Conservation (phyloP, 371 early-diverging fungal genomes). For the Mortierella sp. region DNA sequence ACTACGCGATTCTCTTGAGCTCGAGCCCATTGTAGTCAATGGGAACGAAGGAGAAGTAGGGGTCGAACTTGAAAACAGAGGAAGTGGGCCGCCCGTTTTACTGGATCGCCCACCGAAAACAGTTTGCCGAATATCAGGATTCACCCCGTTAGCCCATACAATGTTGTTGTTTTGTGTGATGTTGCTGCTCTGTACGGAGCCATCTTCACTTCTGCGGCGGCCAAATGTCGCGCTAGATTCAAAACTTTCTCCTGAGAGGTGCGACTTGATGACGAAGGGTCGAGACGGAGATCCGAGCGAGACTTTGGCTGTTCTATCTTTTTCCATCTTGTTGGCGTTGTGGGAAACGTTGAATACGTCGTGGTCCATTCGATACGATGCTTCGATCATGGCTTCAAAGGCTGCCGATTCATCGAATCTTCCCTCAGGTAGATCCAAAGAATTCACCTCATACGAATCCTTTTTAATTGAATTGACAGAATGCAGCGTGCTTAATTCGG, state of each 20-base stretch:
- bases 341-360: slow-evolving; percentile 21
- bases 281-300: slow-evolving; percentile 14
- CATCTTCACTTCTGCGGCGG: slow-evolving; percentile 33
- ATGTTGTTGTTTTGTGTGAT: too few relatives aligned
- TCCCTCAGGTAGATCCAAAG: slow-evolving; percentile 5
- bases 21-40: slow-evolving; percentile 8
- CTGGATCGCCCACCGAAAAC: slow-evolving; percentile 33
- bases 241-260: background rate
- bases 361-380: slow-evolving; percentile 17
- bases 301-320: slow-evolving; percentile 10
- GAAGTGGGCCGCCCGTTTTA: slow-evolving; percentile 14
- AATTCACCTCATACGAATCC: background rate
- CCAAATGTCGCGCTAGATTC: slow-evolving; percentile 4
- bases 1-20: background rate
- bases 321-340: slow-evolving; percentile 24
- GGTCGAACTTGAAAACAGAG: background rate
- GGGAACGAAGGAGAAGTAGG: slow-evolving; percentile 22
- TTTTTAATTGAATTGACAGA: slow-evolving; percentile 30
- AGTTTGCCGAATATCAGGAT: slow-evolving; percentile 21
- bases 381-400: slow-evolving; percentile 19
- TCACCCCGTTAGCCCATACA: too few relatives aligned
- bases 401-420: background rate
- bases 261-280: slow-evolving; percentile 20
- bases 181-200: background rate
- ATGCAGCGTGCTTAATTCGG: slow-evolving; percentile 35